Conservation (phyloP, 495 filamentous ascomycete genomes). For the Hypoxylon rickii region DNA sequence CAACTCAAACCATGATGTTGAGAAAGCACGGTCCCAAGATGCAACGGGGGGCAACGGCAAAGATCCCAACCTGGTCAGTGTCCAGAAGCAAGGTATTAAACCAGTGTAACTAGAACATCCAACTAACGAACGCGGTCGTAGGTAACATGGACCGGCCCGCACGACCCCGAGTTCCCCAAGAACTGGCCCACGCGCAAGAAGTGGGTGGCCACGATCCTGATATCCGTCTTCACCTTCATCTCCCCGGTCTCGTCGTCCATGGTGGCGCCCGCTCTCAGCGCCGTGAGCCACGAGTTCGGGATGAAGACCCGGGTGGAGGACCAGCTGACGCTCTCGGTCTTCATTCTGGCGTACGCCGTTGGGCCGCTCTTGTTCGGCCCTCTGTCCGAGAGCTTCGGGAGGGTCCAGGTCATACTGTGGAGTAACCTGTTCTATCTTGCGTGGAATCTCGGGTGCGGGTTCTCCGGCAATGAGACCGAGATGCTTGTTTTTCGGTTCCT, state of each 20-base stretch:
- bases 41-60: neutral
- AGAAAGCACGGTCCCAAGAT: neutral
- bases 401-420: constrained; percentile 31
- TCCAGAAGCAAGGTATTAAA: neutral
- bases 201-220: constrained; percentile 60
- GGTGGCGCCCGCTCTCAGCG: constrained; percentile 38
- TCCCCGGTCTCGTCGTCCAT: constrained; percentile 35
- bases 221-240: constrained; percentile 41
- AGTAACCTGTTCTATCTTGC: constrained; percentile 39
- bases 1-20: neutral
- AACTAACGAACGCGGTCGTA: neutral
- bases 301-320: constrained; percentile 29
- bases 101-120: neutral
- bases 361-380: constrained; percentile 44
- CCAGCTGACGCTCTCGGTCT: constrained; percentile 52
- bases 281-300: constrained; percentile 37
- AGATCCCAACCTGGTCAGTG: neutral
- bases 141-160: constrained; percentile 30
- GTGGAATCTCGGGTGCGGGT: constrained; percentile 42
- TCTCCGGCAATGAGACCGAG: constrained; percentile 30
- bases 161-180: constrained; percentile 35
- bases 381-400: constrained; percentile 42
- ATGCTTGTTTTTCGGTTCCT: constrained; percentile 41
- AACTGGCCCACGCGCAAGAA: constrained; percentile 50
- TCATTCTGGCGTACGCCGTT: constrained; percentile 52